A percentile compares a stretch with the other conserved stretches of the same genome.
Evolutionary conservation across 31 red algal genomes (phyloP).

Genomic region (Bonnemaisonia californica): DNA sequence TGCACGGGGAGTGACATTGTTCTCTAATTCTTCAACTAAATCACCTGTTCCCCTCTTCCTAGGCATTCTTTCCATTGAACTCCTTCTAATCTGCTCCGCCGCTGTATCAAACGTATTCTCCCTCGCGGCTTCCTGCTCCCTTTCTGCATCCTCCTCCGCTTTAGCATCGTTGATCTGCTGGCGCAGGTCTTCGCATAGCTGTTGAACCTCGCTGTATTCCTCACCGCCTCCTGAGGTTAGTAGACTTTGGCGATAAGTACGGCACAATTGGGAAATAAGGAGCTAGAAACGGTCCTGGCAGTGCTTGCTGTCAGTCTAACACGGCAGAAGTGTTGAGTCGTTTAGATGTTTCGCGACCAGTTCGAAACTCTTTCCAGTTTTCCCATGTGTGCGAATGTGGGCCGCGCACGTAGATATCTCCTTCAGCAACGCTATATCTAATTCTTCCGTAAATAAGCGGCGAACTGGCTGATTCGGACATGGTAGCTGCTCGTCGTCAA

Average conservation of each 20-base stretch:
- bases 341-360: not conserved
- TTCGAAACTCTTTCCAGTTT: not conserved
- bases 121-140: not conserved
- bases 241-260: not conserved
- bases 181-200: not conserved
- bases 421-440: slow-evolving; percentile 19
- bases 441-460: not conserved
- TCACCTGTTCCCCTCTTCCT: no score
- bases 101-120: no score
- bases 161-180: not conserved
- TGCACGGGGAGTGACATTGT: no score
- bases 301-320: not conserved
- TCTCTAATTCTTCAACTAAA: no score
- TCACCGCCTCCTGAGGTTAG: not conserved
- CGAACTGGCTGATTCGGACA: not conserved
- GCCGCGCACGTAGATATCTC: slow-evolving; percentile 1
- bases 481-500: not conserved
- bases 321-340: not conserved
- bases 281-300: slow-evolving; percentile 19
- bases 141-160: not conserved
- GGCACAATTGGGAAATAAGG: not conserved
- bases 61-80: no score
- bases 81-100: no score
- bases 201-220: slow-evolving; percentile 3
- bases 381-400: not conserved